Evolutionary conservation across 2,329 filamentous ascomycete species (phyloP).

Genomic region (Xylaria digitata): DNA sequence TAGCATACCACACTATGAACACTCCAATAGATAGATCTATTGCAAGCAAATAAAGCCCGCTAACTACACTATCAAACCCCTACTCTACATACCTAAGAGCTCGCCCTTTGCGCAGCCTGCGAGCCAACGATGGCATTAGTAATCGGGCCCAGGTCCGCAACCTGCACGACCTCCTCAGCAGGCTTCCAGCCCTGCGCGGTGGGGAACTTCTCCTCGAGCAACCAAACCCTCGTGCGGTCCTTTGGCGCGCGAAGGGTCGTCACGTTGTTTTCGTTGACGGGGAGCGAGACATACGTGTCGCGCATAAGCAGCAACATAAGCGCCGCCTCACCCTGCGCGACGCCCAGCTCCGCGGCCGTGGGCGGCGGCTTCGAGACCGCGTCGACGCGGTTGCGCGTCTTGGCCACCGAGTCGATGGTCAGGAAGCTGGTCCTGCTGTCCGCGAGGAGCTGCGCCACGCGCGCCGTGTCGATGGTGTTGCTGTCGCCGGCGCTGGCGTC

Average conservation of each 20-base stretch:
- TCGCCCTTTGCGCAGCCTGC: slow-evolving; percentile 23
- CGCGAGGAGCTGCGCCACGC: slow-evolving; percentile 34
- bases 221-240: slow-evolving; percentile 35
- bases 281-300: slow-evolving; percentile 30
- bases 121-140: slow-evolving; percentile 30
- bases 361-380: slow-evolving; percentile 16
- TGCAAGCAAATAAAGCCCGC: neutral
- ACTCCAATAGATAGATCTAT: neutral
- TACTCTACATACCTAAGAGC: neutral
- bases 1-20: neutral
- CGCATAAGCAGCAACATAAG: slow-evolving; percentile 39
- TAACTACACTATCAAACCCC: neutral
- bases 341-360: slow-evolving; percentile 8
- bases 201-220: slow-evolving; percentile 39
- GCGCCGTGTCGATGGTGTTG: slow-evolving; percentile 32
- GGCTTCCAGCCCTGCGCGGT: slow-evolving; percentile 39
- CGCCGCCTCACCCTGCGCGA: slow-evolving; percentile 35
- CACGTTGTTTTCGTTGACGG: slow-evolving; percentile 3
- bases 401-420: slow-evolving; percentile 35
- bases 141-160: slow-evolving; percentile 34
- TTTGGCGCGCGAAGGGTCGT: slow-evolving; percentile 35
- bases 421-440: slow-evolving; percentile 36
- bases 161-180: slow-evolving; percentile 24
- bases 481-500: slow-evolving; percentile 37
- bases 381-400: slow-evolving; percentile 38